These are phyloP conservation scores for Neofusicoccum sp. DNA, from an alignment of 2,329 filamentous ascomycete species.

Conservation along the genomic window DNA sequence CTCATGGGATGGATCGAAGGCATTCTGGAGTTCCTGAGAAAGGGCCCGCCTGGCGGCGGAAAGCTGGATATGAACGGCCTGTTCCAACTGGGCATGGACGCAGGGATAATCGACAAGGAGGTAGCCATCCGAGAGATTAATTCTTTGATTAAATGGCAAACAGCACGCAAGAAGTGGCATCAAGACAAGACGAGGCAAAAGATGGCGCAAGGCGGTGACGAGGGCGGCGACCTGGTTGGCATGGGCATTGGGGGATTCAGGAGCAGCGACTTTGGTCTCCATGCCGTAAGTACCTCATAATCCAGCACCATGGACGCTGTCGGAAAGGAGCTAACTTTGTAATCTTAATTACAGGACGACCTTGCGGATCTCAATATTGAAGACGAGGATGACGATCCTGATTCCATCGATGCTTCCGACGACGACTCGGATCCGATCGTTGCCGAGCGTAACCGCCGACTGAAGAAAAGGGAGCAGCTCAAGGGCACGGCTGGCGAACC, in stretches of 20 bases:
- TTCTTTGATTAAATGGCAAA: constrained; percentile 86
- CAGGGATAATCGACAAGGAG: constrained; percentile 65
- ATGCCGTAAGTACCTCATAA: constrained; percentile 56
- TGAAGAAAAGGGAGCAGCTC: constrained; percentile 75
- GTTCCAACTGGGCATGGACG: constrained; percentile 74
- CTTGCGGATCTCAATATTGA: constrained; percentile 82
- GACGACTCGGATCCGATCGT: constrained; percentile 85
- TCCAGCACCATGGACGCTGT: not conserved
- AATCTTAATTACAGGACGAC: constrained; percentile 54
- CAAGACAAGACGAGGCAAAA: constrained; percentile 97
- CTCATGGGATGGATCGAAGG: constrained; percentile 97
- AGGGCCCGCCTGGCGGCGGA: constrained; percentile 74
- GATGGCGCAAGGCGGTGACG: constrained; percentile 77
- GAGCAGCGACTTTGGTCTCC: constrained; percentile 83
- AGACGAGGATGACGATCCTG: constrained; percentile 58
- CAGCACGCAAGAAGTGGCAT: constrained; percentile 95
- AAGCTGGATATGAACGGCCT: constrained; percentile 93
- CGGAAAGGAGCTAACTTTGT: not conserved
- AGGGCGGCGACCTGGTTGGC: constrained; percentile 47
- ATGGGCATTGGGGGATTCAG: constrained; percentile 53
- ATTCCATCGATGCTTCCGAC: constrained; percentile 60
- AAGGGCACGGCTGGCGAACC: constrained; percentile 80
- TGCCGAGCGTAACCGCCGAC: constrained; percentile 75
- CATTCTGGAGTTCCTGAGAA: constrained; percentile 87
- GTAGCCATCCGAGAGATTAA: constrained; percentile 79